Conservation (phyloP, 1,139 yeast genomes). For the Candida glucosophila region DNA sequence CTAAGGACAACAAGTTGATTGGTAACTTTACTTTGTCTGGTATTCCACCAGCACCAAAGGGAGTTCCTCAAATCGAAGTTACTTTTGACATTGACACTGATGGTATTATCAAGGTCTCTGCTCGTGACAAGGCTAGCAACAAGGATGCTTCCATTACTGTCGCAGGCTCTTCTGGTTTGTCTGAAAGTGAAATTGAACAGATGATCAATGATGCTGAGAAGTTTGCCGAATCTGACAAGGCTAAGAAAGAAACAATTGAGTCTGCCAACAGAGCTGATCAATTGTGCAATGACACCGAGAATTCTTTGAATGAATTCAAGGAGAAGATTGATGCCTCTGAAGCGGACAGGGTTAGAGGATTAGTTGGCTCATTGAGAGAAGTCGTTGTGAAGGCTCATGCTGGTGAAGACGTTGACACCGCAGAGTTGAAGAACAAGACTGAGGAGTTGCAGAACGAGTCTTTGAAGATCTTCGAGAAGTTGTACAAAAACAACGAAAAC, state of each 20-base stretch:
- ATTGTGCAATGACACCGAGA: slow-evolving; percentile 92
- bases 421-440: slow-evolving; percentile 84
- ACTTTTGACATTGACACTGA: slow-evolving; percentile 93
- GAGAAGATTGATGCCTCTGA: slow-evolving; percentile 84
- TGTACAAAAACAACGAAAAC: slow-evolving; percentile 68
- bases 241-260: slow-evolving; percentile 90
- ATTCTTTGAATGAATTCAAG: slow-evolving; percentile 88
- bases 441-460: slow-evolving; percentile 92
- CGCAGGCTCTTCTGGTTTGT: slow-evolving; percentile 96
- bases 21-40: slow-evolving; percentile 91
- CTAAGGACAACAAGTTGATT: slow-evolving; percentile 91
- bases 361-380: slow-evolving; percentile 77
- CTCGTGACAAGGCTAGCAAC: slow-evolving; percentile 96
- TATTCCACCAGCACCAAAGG: slow-evolving; percentile 95
- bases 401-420: slow-evolving; percentile 79
- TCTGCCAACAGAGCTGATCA: slow-evolving; percentile 96
- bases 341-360: slow-evolving; percentile 77
- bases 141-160: slow-evolving; percentile 98
- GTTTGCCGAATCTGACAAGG: slow-evolving; percentile 94
- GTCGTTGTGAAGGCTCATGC: slow-evolving; percentile 88
- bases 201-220: slow-evolving; percentile 98
- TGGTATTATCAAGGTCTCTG: slow-evolving; percentile 97
- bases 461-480: slow-evolving; percentile 88
- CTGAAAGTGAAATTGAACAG: slow-evolving; percentile 94
- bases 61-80: slow-evolving; percentile 95